A percentile compares a stretch with the other conserved stretches of the same genome.
These are phyloP conservation scores for Capronia americana DNA, from an alignment of 2,329 filamentous ascomycete genomes.

Conservation along the genomic window DNA sequence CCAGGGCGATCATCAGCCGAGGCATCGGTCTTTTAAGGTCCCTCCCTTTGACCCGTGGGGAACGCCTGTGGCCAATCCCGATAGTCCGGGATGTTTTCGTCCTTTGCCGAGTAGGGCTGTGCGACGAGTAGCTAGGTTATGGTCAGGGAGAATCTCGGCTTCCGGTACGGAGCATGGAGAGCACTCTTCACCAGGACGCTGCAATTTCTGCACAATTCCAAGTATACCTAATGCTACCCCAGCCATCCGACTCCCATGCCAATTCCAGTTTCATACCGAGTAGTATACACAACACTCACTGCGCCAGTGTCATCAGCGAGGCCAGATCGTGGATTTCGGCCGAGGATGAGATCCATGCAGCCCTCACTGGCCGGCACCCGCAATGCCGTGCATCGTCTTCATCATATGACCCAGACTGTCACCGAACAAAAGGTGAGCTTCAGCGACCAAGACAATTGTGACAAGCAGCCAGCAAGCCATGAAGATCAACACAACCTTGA, in stretches of 20 bases:
- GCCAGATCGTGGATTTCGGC: neutral
- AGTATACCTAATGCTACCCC: neutral
- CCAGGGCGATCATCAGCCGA: constrained; percentile 4
- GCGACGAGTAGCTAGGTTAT: neutral
- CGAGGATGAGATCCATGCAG: constrained; percentile 3
- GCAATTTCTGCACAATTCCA: neutral
- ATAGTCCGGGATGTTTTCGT: constrained; percentile 23
- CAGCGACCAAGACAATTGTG: constrained; percentile 57
- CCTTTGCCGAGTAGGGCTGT: neutral
- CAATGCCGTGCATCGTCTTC: constrained; percentile 38
- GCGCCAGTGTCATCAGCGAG: neutral
- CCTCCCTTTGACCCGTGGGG: constrained; percentile 12
- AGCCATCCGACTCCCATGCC: constrained; percentile 2
- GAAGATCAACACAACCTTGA: constrained; percentile 70
- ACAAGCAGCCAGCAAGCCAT: constrained; percentile 58
- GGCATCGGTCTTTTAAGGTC: constrained; percentile 5
- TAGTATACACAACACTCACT: constrained; percentile 4
- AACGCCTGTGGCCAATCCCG: neutral
- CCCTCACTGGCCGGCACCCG: constrained; percentile 18
- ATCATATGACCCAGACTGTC: constrained; percentile 38
- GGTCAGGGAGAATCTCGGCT: constrained; percentile 10
- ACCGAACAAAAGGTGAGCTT: constrained; percentile 59
- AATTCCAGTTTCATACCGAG: neutral
- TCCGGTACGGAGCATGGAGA: neutral
- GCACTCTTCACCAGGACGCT: neutral